phyloP scores from a whole-genome alignment of 345 rosid genomes.

The Orychophragmus violaceus region DNA sequence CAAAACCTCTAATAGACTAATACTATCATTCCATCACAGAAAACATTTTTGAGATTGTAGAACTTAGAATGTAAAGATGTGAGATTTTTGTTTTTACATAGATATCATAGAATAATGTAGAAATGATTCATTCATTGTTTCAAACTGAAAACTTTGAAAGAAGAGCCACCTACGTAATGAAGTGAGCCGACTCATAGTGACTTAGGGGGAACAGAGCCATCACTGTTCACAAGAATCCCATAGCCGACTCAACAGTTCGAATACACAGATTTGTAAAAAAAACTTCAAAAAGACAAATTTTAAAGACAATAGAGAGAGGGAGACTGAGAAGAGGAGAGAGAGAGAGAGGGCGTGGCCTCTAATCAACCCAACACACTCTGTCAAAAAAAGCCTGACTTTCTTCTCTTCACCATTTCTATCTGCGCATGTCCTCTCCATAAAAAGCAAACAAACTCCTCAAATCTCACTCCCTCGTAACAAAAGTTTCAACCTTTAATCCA shows the following conservation, averaged over 20 bases:
- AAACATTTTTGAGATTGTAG: background rate
- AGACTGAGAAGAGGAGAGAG: background rate
- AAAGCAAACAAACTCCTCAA: conserved; percentile 10
- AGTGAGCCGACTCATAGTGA: conserved; percentile 26
- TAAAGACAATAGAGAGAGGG: conserved; percentile 4
- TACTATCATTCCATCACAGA: background rate
- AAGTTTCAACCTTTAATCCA: conserved; percentile 8
- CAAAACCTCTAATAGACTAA: background rate
- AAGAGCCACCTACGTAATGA: conserved; percentile 25
- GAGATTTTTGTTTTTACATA: background rate
- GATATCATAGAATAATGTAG: background rate
- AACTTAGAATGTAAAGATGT: background rate
- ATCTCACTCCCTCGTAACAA: conserved; percentile 5
- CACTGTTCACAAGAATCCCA: conserved; percentile 26
- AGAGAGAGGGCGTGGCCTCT: conserved; percentile 23
- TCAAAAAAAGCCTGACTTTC: conserved; percentile 24
- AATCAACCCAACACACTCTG: conserved; percentile 31
- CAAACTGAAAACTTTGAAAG: conserved; percentile 10
- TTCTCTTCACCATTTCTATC: conserved; percentile 26
- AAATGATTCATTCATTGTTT: background rate
- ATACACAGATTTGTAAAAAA: background rate
- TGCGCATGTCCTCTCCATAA: conserved; percentile 24
- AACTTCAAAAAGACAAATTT: conserved; percentile 10
- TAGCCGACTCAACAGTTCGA: conserved; percentile 29
- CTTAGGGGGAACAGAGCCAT: conserved; percentile 1